phyloP scores from a whole-genome alignment of 768 basidiomycete species.

The Hericium alpestre region DNA sequence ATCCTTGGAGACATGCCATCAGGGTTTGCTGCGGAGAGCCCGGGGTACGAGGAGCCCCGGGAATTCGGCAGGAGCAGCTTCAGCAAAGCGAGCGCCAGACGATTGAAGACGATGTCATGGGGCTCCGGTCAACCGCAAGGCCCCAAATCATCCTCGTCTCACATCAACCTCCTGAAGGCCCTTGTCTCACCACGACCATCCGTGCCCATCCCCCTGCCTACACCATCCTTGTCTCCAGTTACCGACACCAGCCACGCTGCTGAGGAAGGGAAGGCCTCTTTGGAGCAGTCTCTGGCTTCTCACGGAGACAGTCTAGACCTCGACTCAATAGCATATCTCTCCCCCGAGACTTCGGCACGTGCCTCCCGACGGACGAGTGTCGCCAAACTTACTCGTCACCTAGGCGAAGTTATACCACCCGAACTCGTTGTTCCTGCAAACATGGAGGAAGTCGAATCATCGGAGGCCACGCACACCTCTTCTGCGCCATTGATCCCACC shows the following conservation, averaged over 20 bases:
- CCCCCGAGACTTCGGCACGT: neutral
- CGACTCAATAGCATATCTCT: too few species aligned
- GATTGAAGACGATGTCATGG: neutral
- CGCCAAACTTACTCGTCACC: constrained; percentile 27
- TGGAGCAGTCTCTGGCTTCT: too few species aligned
- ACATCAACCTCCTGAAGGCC: neutral
- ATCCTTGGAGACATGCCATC: constrained; percentile 30
- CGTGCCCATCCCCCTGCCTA: neutral
- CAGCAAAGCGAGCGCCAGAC: neutral
- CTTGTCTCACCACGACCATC: neutral
- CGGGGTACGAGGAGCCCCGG: neutral
- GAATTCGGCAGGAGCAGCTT: neutral
- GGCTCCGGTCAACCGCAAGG: constrained; percentile 1
- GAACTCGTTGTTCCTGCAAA: constrained; percentile 19
- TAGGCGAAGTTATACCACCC: constrained; percentile 29
- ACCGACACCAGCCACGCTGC: too few species aligned
- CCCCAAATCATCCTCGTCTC: constrained; percentile 9
- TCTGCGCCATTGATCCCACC: neutral
- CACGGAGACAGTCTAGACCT: too few species aligned
- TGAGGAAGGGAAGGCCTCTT: too few species aligned
- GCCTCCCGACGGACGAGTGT: constrained; percentile 19
- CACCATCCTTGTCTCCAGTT: neutral
- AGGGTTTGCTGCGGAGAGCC: constrained; percentile 1
- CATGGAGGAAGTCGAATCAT: neutral
- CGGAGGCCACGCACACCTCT: neutral